These are phyloP conservation scores for Tilletia setariae DNA, from an alignment of 1,284 basidiomycete species.

Conservation along the genomic window DNA sequence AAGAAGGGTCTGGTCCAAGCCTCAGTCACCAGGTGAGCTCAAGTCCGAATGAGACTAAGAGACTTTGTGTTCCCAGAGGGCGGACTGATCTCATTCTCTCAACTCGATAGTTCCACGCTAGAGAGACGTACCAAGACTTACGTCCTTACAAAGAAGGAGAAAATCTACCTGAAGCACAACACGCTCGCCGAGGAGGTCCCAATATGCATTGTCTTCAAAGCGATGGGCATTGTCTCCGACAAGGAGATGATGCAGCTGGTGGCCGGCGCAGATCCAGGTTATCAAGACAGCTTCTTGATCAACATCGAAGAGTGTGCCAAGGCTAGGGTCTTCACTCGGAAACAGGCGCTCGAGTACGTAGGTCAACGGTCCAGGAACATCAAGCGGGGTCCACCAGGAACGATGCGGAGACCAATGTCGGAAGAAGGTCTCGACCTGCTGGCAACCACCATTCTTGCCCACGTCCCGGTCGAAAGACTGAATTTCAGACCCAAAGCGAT, in stretches of 20 bases:
- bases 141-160: slow-evolving; percentile 87
- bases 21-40: slow-evolving; percentile 70
- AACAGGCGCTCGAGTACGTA: slow-evolving; percentile 94
- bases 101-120: slow-evolving; percentile 70
- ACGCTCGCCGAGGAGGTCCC: slow-evolving; percentile 96
- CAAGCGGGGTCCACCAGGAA: slow-evolving; percentile 20
- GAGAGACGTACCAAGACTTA: slow-evolving; percentile 99
- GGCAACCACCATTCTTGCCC: slow-evolving; percentile 93
- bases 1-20: slow-evolving; percentile 91
- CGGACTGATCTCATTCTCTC: too few relatives aligned
- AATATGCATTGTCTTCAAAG: slow-evolving; percentile 88
- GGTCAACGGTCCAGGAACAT: slow-evolving; percentile 58
- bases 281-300: slow-evolving; percentile 81
- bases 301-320: slow-evolving; percentile 83
- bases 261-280: slow-evolving; percentile 85
- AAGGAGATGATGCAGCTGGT: slow-evolving; percentile 95
- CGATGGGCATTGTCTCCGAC: slow-evolving; percentile 87
- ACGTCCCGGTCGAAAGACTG: slow-evolving; percentile 85
- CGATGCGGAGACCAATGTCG: slow-evolving; percentile 74
- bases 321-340: slow-evolving; percentile 73
- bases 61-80: neutral
- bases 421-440: slow-evolving; percentile 95
- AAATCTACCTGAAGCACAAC: slow-evolving; percentile 96
- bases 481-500: slow-evolving; percentile 95
- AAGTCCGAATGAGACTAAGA: slow-evolving; percentile 11